Evolutionary conservation across 805 yeast species (phyloP).

Genomic region (Wickerhamomyces canadensis): DNA sequence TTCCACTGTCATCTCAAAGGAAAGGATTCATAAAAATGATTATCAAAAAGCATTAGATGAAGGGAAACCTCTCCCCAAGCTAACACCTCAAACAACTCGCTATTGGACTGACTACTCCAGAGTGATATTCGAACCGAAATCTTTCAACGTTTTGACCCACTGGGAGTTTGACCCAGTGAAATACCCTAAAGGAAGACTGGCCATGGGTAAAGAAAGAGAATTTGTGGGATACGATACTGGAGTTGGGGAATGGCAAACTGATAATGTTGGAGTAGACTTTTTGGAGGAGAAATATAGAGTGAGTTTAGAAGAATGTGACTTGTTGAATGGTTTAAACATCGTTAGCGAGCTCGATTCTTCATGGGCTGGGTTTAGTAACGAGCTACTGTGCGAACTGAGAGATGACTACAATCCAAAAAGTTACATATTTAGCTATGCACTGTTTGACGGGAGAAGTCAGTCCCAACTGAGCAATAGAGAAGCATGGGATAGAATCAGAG

Average conservation of each 20-base stretch:
- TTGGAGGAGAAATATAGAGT: slow-evolving; percentile 56
- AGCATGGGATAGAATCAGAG: slow-evolving; percentile 37
- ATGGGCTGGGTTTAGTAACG: slow-evolving; percentile 76
- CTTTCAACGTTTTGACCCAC: slow-evolving; percentile 45
- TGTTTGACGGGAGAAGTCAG: slow-evolving; percentile 24
- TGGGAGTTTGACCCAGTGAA: slow-evolving; percentile 51
- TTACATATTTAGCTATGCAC: slow-evolving; percentile 42
- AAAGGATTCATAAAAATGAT: slow-evolving; percentile 40
- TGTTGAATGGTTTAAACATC: slow-evolving; percentile 63
- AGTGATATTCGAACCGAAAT: slow-evolving; percentile 58
- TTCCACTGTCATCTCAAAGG: slow-evolving; percentile 29
- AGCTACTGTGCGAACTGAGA: slow-evolving; percentile 45
- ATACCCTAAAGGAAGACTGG: slow-evolving; percentile 22
- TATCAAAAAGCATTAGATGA: slow-evolving; percentile 63
- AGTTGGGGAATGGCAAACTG: slow-evolving; percentile 44
- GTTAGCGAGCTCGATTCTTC: slow-evolving; percentile 68
- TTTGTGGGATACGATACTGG: slow-evolving; percentile 56
- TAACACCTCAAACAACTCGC: slow-evolving; percentile 37
- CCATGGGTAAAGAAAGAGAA: slow-evolving; percentile 25
- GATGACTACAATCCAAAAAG: slow-evolving; percentile 66
- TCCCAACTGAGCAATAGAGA: slow-evolving; percentile 11
- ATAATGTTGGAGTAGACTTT: slow-evolving; percentile 38
- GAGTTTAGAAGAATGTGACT: slow-evolving; percentile 71
- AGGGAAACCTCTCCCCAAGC: slow-evolving; percentile 29
- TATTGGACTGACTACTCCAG: slow-evolving; percentile 82